phyloP scores from a whole-genome alignment of 2,329 filamentous ascomycete species.

The Cladosporium sp. region DNA sequence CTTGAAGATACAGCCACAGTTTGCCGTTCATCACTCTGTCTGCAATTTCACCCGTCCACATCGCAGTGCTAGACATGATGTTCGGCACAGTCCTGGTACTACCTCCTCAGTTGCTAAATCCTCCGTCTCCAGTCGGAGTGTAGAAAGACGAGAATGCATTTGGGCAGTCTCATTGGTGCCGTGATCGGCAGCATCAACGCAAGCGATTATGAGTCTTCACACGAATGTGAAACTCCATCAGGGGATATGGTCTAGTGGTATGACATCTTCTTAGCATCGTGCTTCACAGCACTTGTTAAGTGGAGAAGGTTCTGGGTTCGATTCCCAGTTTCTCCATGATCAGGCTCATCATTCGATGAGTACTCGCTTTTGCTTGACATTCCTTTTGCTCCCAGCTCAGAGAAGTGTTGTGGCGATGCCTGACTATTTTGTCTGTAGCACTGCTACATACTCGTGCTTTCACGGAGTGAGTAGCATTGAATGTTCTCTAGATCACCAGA shows the following conservation, averaged over 20 bases:
- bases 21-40: background rate
- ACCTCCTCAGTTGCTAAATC: too few species aligned
- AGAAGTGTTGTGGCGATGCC: background rate
- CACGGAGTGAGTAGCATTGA: too few species aligned
- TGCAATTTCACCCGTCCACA: background rate
- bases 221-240: background rate
- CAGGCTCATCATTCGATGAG: background rate
- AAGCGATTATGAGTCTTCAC: background rate
- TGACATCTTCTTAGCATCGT: conserved; percentile 8
- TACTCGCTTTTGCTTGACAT: too few species aligned
- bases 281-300: background rate
- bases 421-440: background rate
- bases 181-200: too few species aligned
- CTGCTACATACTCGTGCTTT: too few species aligned
- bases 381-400: background rate
- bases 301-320: conserved; percentile 8
- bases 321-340: conserved; percentile 5
- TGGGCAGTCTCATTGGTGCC: background rate
- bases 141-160: background rate
- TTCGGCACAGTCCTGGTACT: background rate
- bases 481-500: background rate
- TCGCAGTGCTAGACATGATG: background rate
- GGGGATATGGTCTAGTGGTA: conserved; percentile 8
- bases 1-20: background rate
- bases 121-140: background rate